phyloP scores from a whole-genome alignment of 345 rosid species.

The Angophora floribunda region DNA sequence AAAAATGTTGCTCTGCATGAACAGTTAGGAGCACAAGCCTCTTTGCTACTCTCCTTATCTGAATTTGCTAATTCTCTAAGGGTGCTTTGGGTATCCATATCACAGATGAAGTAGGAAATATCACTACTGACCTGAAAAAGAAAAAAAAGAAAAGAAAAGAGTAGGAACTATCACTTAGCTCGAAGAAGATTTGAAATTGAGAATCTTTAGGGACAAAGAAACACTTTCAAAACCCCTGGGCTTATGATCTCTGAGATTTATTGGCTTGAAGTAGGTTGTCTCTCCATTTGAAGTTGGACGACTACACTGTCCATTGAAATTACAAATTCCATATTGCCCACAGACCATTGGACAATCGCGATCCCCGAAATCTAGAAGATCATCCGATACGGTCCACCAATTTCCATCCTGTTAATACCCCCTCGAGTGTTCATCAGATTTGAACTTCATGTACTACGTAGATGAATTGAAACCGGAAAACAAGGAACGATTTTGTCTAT shows the following conservation, averaged over 20 bases:
- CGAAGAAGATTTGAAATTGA: neutral
- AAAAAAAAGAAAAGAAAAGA: neutral
- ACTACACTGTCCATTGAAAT: neutral
- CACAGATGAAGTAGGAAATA: neutral
- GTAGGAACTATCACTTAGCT: neutral
- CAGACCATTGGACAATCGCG: neutral
- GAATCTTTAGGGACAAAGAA: neutral
- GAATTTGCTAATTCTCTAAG: neutral
- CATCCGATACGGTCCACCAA: neutral
- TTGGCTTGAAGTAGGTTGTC: neutral
- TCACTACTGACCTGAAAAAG: neutral
- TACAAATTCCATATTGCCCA: neutral
- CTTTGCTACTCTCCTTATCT: neutral
- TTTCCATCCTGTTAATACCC: neutral
- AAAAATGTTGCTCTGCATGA: constrained; percentile 13
- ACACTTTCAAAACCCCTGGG: neutral
- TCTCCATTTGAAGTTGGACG: neutral
- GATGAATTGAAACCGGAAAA: neutral
- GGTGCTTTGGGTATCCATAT: neutral
- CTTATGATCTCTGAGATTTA: neutral
- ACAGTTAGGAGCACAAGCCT: constrained; percentile 7
- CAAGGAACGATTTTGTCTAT: neutral
- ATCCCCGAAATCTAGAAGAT: neutral
- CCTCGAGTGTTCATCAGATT: constrained; percentile 3
- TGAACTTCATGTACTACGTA: neutral